A percentile compares a stretch with the other conserved stretches of the same genome.
Evolutionary conservation across 1,284 basidiomycete species (phyloP).

Genomic region (Mycosarcoma mackinlayi): DNA sequence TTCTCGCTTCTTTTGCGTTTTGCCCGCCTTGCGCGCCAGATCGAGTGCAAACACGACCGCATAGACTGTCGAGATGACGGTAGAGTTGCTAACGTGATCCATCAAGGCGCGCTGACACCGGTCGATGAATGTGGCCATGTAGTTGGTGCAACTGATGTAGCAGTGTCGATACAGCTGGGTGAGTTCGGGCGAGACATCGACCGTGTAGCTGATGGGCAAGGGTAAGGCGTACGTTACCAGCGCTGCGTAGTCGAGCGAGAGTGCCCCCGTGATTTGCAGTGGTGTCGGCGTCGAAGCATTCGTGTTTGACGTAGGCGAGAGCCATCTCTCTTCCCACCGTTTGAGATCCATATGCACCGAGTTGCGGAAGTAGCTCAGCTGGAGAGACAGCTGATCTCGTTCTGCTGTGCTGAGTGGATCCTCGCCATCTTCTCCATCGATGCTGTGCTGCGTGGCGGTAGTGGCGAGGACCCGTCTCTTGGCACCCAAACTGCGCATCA

Average conservation of each 20-base stretch:
- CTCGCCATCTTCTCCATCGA: background rate
- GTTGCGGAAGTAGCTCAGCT: slow-evolving; percentile 38
- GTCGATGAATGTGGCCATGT: slow-evolving; percentile 44
- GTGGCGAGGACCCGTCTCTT: background rate
- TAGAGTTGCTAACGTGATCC: slow-evolving; percentile 28
- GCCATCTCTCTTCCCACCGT: slow-evolving; percentile 50
- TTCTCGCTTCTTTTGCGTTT: background rate
- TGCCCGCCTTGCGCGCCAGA: slow-evolving; percentile 12
- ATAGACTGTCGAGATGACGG: slow-evolving; percentile 36
- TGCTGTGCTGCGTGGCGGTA: background rate
- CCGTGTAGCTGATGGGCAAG: slow-evolving; percentile 29
- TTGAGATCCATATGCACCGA: slow-evolving; percentile 44
- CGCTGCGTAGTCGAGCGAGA: slow-evolving; percentile 44
- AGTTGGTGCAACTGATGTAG: slow-evolving; percentile 45
- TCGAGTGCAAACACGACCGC: slow-evolving; percentile 34
- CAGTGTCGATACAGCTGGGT: slow-evolving; percentile 28
- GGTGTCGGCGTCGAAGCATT: slow-evolving; percentile 22
- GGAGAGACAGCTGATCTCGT: slow-evolving; percentile 30
- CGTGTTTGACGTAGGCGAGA: slow-evolving; percentile 2
- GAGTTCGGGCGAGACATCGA: slow-evolving; percentile 24
- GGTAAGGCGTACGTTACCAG: slow-evolving; percentile 47
- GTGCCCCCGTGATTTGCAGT: slow-evolving; percentile 27
- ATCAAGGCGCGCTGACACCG: slow-evolving; percentile 18
- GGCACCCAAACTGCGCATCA: slow-evolving; percentile 23
- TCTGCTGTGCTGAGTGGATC: slow-evolving; percentile 4